Conservation (phyloP, 495 filamentous ascomycete genomes). For the Filosporella fistucella region DNA sequence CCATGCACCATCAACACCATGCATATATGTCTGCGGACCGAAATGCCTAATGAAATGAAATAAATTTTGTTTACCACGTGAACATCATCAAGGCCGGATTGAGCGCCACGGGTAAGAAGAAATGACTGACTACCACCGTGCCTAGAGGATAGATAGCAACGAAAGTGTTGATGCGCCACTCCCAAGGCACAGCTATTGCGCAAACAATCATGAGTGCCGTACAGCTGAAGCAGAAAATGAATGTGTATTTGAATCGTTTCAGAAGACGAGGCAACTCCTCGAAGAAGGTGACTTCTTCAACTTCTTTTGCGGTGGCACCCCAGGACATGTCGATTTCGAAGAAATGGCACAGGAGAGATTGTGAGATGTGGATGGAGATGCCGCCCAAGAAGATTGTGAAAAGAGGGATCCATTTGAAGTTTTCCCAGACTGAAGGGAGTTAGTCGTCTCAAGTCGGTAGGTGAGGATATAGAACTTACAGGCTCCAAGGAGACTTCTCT, state of each 20-base stretch:
- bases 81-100: slow-evolving; percentile 67
- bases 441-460: background rate
- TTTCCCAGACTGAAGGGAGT: slow-evolving; percentile 39
- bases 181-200: slow-evolving; percentile 36
- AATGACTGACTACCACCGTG: slow-evolving; percentile 48
- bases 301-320: slow-evolving; percentile 57
- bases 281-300: slow-evolving; percentile 55
- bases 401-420: slow-evolving; percentile 59
- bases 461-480: slow-evolving; percentile 7
- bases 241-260: slow-evolving; percentile 55
- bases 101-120: slow-evolving; percentile 54
- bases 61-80: slow-evolving; percentile 56
- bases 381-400: slow-evolving; percentile 60
- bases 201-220: slow-evolving; percentile 43
- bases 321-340: slow-evolving; percentile 59
- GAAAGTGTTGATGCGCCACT: slow-evolving; percentile 54
- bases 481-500: slow-evolving; percentile 14
- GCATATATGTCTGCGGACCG: too few species aligned
- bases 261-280: slow-evolving; percentile 53
- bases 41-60: too few species aligned
- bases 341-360: slow-evolving; percentile 55
- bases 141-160: slow-evolving; percentile 55
- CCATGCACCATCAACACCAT: background rate
- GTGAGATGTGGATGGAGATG: slow-evolving; percentile 53
- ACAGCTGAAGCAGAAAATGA: slow-evolving; percentile 44